A percentile compares a stretch with the other conserved stretches of the same genome.
phyloP scores from a whole-genome alignment of 768 basidiomycete genomes.

The Pisolithus marmoratus region DNA sequence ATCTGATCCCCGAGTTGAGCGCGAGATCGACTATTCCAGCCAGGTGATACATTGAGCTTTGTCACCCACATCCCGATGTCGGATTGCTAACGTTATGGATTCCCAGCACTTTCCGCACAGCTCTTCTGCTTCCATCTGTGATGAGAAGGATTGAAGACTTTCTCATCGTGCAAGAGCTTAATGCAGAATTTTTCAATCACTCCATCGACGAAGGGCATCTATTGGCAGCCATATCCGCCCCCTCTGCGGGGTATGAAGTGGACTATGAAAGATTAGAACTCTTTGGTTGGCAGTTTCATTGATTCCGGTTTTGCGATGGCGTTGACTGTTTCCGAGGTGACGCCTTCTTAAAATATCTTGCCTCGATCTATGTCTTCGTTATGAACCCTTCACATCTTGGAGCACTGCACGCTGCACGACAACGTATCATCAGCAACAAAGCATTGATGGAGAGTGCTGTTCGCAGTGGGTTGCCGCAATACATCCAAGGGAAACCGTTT shows the following conservation, averaged over 20 bases:
- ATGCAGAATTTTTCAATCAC: conserved; percentile 59
- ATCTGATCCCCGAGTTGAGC: conserved; percentile 81
- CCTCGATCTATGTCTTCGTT: conserved; percentile 70
- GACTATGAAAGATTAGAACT: conserved; percentile 85
- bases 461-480: conserved; percentile 58
- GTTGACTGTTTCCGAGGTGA: conserved; percentile 45
- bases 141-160: conserved; percentile 66
- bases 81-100: conserved; percentile 15
- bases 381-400: conserved; percentile 58
- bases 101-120: conserved; percentile 61
- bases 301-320: conserved; percentile 17
- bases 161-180: conserved; percentile 74
- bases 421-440: conserved; percentile 71
- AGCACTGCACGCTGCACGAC: conserved; percentile 58
- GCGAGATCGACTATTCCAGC: conserved; percentile 66
- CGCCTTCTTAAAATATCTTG: conserved; percentile 75
- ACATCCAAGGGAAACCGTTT: conserved; percentile 69
- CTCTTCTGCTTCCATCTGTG: conserved; percentile 69
- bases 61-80: conserved; percentile 12
- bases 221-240: conserved; percentile 61
- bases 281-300: conserved; percentile 46
- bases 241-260: conserved; percentile 60
- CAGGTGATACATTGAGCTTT: conserved; percentile 42
- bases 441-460: conserved; percentile 51
- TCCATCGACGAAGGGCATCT: conserved; percentile 57